A percentile compares a stretch with the other conserved stretches of the same genome.
phyloP scores from a whole-genome alignment of 1,284 basidiomycete species.

The Hemileia vastatrix region DNA sequence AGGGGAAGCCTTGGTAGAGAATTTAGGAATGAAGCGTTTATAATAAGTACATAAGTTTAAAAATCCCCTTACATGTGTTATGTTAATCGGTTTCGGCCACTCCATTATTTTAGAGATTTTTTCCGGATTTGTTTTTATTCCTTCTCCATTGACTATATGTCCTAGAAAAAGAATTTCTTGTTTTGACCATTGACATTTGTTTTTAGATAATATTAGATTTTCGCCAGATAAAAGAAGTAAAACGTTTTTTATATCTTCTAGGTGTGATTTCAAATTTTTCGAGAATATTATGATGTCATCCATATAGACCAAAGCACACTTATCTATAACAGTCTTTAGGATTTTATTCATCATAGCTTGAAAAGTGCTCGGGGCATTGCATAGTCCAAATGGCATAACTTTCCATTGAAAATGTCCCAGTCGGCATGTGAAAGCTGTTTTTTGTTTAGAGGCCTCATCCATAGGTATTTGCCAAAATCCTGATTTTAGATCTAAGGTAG shows the following conservation, averaged over 20 bases:
- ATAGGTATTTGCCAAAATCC: background rate
- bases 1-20: background rate
- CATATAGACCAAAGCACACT: conserved; percentile 1
- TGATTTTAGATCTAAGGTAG: background rate
- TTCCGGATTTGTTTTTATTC: background rate
- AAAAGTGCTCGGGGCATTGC: conserved; percentile 25
- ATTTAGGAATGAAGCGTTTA: background rate
- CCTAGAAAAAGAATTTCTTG: background rate
- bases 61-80: conserved; percentile 5
- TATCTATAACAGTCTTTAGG: background rate
- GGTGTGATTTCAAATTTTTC: background rate
- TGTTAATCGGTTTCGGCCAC: background rate
- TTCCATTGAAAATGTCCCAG: background rate
- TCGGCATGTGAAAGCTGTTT: background rate
- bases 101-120: background rate
- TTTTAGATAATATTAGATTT: background rate
- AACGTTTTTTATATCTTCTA: background rate
- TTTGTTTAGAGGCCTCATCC: background rate
- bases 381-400: conserved; percentile 22
- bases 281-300: conserved; percentile 4
- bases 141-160: background rate
- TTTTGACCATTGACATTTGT: background rate
- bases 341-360: conserved; percentile 42
- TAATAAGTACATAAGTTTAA: conserved; percentile 3
- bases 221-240: background rate